A percentile compares a stretch with the other conserved stretches of the same genome.
Evolutionary conservation across 1,139 yeast genomes (phyloP).

Genomic region (Yamadazyma mexicana): DNA sequence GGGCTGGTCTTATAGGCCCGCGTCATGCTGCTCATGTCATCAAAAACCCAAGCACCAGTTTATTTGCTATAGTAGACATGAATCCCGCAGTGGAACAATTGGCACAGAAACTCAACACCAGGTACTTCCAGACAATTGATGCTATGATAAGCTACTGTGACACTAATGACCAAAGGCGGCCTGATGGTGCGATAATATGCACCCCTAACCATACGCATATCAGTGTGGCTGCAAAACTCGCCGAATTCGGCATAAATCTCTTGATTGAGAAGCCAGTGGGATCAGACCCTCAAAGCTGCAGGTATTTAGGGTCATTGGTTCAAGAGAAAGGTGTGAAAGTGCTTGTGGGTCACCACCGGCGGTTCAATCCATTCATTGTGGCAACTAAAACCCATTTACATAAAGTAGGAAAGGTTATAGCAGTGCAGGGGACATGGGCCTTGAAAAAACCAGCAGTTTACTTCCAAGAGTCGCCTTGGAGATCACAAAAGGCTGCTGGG

Average conservation of each 20-base stretch:
- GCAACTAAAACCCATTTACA: constrained; percentile 30
- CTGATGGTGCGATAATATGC: constrained; percentile 42
- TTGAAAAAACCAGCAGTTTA: constrained; percentile 36
- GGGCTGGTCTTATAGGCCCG: constrained; percentile 42
- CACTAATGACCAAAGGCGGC: constrained; percentile 21
- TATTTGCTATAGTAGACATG: constrained; percentile 38
- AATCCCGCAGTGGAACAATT: constrained; percentile 21
- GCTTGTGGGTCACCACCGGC: constrained; percentile 43
- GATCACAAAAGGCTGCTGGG: constrained; percentile 29
- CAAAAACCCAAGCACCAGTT: constrained; percentile 20
- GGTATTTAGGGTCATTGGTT: constrained; percentile 28
- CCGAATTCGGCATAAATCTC: constrained; percentile 33
- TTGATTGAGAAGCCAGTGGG: constrained; percentile 43
- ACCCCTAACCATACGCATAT: constrained; percentile 45
- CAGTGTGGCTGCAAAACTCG: constrained; percentile 32
- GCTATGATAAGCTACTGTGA: constrained; percentile 29
- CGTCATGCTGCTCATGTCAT: constrained; percentile 35
- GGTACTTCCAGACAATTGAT: constrained; percentile 26
- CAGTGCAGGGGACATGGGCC: constrained; percentile 45
- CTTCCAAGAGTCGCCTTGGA: constrained; percentile 39
- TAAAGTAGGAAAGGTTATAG: constrained; percentile 31
- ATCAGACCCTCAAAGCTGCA: constrained; percentile 33
- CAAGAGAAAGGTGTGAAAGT: constrained; percentile 25
- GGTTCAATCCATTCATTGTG: constrained; percentile 42
- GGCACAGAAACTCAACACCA: constrained; percentile 24